Evolutionary conservation across 371 early-diverging fungal genomes (phyloP).

Genomic region (Coemansia sp.): DNA sequence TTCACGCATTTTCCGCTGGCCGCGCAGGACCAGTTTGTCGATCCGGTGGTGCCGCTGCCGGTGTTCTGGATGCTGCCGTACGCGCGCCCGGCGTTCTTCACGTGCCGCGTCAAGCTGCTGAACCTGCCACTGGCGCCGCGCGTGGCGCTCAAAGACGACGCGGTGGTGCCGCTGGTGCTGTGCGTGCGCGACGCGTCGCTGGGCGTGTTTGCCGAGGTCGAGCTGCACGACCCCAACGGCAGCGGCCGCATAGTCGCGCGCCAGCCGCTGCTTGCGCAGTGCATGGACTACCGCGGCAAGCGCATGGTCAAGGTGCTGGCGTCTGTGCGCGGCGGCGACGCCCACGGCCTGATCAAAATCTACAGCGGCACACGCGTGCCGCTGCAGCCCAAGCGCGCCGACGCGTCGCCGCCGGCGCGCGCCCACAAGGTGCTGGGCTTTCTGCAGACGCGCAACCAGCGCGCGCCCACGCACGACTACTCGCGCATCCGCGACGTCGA

Average conservation of each 20-base stretch:
- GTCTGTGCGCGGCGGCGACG: constrained; percentile 32
- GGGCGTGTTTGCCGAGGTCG: constrained; percentile 53
- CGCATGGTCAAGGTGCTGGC: constrained; percentile 52
- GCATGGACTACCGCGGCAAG: constrained; percentile 53
- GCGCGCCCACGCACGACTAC: constrained; percentile 37
- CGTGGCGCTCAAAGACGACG: constrained; percentile 46
- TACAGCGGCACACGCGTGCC: constrained; percentile 50
- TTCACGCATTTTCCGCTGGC: constrained; percentile 51
- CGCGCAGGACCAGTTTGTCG: constrained; percentile 42
- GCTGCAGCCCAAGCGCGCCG: constrained; percentile 37
- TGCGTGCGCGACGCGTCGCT: constrained; percentile 42
- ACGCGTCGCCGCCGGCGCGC: constrained; percentile 7
- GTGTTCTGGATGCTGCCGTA: constrained; percentile 55
- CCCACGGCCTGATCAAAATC: constrained; percentile 49
- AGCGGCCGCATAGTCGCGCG: constrained; percentile 48
- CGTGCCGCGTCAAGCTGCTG: constrained; percentile 48
- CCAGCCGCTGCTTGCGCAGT: constrained; percentile 52
- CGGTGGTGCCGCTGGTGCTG: constrained; percentile 44
- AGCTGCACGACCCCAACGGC: constrained; percentile 48
- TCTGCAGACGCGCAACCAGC: constrained; percentile 32
- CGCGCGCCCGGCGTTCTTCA: constrained; percentile 50
- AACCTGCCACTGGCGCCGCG: constrained; percentile 42
- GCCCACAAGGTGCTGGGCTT: constrained; percentile 46
- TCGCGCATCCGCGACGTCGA: constrained; percentile 43
- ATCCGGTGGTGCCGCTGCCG: constrained; percentile 49